These are phyloP conservation scores for Chrysoporthe puriensis DNA, from an alignment of 2,329 filamentous ascomycete species.

Conservation along the genomic window DNA sequence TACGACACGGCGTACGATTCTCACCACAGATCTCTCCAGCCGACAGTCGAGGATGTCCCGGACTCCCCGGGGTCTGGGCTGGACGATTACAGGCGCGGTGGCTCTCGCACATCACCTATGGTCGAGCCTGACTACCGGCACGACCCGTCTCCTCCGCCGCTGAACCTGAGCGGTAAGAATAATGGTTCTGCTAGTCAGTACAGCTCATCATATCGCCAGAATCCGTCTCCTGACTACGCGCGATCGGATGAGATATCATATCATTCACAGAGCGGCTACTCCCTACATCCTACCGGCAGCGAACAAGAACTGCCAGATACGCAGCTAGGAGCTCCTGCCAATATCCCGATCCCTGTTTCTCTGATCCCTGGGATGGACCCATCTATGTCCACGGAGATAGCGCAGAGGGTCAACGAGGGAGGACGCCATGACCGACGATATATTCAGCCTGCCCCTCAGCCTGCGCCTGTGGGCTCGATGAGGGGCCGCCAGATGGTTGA, in stretches of 20 bases:
- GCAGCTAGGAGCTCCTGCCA: conserved; percentile 32
- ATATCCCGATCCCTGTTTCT: conserved; percentile 53
- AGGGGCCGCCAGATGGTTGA: conserved; percentile 47
- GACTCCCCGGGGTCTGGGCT: conserved; percentile 48
- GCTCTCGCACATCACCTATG: conserved; percentile 34
- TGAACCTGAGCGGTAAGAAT: conserved; percentile 46
- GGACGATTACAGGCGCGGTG: conserved; percentile 35
- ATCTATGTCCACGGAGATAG: conserved; percentile 57
- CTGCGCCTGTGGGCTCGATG: conserved; percentile 43
- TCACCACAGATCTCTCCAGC: conserved; percentile 59
- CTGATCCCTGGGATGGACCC: conserved; percentile 66
- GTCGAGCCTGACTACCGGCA: conserved; percentile 44
- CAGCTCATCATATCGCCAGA: conserved; percentile 33
- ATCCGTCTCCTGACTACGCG: conserved; percentile 37
- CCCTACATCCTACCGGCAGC: conserved; percentile 34
- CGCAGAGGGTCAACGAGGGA: conserved; percentile 61
- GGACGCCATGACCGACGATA: conserved; percentile 53
- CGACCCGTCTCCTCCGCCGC: conserved; percentile 47
- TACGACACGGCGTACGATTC: conserved; percentile 53
- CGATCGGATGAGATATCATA: conserved; percentile 27
- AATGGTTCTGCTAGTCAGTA: conserved; percentile 38
- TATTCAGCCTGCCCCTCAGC: conserved; percentile 38
- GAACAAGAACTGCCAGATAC: conserved; percentile 42
- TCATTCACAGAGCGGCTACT: conserved; percentile 40
- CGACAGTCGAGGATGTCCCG: conserved; percentile 66